These are phyloP conservation scores for Albifimbria verrucaria DNA, from an alignment of 2,329 filamentous ascomycete genomes.

Conservation along the genomic window DNA sequence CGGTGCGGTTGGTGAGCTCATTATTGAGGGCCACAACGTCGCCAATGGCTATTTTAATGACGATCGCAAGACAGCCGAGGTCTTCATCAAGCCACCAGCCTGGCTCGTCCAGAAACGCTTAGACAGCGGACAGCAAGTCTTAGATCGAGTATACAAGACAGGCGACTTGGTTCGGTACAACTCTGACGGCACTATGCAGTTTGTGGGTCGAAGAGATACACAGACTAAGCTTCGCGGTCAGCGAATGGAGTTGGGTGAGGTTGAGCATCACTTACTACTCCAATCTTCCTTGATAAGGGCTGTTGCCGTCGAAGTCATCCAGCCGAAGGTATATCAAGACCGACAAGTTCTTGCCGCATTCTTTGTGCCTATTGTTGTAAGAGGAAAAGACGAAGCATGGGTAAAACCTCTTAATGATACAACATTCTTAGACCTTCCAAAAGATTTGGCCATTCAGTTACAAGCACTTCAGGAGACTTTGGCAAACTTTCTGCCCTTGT, in stretches of 20 bases:
- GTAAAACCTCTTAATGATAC: neutral
- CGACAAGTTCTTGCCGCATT: neutral
- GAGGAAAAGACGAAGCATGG: neutral
- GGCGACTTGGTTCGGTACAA: slow-evolving; percentile 13
- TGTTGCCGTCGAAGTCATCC: neutral
- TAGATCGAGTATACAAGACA: slow-evolving; percentile 13
- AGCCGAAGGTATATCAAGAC: too few relatives aligned
- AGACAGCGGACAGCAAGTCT: neutral
- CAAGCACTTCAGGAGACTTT: neutral
- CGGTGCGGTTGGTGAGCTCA: slow-evolving; percentile 8
- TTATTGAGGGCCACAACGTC: neutral
- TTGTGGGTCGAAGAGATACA: slow-evolving; percentile 14
- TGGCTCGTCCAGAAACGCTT: neutral
- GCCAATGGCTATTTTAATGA: neutral
- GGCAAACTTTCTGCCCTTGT: neutral
- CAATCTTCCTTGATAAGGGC: neutral
- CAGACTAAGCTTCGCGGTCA: slow-evolving; percentile 21
- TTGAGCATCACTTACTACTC: slow-evolving; percentile 3
- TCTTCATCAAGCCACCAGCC: neutral
- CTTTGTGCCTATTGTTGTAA: neutral
- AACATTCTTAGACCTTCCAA: neutral
- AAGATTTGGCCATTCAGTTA: neutral
- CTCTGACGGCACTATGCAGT: slow-evolving; percentile 11
- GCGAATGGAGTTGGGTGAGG: slow-evolving; percentile 16
- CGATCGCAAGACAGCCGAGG: neutral